phyloP scores from a whole-genome alignment of 140 eudicot genomes.

The Erigeron philadelphicus region DNA sequence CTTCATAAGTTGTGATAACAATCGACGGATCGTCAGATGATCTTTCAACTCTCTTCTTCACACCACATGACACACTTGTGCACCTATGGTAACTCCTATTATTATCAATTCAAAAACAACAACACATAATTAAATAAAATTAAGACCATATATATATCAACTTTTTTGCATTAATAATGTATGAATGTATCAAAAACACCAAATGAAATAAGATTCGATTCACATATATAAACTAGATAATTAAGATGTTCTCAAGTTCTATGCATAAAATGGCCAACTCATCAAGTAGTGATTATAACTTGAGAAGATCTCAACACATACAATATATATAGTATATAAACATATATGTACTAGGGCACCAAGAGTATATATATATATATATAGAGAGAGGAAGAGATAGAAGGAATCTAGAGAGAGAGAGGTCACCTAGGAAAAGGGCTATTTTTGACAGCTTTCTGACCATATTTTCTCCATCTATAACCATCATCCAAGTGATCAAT shows the following conservation, averaged over 20 bases:
- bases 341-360: constrained; percentile 36
- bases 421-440: constrained; percentile 94
- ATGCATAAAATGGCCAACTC: no score
- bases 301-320: background rate
- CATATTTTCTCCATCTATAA: constrained; percentile 94
- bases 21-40: constrained; percentile 68
- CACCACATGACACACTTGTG: constrained; percentile 74
- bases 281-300: no score
- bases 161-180: background rate
- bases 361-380: constrained; percentile 4
- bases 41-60: constrained; percentile 82
- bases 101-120: background rate
- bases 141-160: no score
- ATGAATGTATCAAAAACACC: no score
- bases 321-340: background rate
- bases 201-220: no score
- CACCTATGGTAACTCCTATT: constrained; percentile 91
- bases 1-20: constrained; percentile 85
- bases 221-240: no score
- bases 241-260: no score
- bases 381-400: constrained; percentile 27
- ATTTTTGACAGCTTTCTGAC: constrained; percentile 97
- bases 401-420: constrained; percentile 30
- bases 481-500: constrained; percentile 97
- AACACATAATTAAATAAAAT: background rate